These are phyloP conservation scores for Yarrowia hollandica DNA, from an alignment of 805 yeast species.

Conservation along the genomic window DNA sequence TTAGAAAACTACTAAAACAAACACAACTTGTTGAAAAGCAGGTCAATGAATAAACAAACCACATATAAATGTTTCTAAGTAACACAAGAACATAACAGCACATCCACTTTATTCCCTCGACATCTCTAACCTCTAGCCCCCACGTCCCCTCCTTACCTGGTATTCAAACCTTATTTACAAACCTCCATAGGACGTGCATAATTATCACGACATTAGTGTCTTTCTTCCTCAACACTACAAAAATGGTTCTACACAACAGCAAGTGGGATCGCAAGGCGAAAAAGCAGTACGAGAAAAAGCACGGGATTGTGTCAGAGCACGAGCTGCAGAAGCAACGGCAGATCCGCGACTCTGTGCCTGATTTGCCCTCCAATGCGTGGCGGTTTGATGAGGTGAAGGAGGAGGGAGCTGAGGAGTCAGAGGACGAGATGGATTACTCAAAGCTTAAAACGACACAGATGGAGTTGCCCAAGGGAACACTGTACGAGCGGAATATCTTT, in stretches of 20 bases:
- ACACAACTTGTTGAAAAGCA: too few relatives aligned
- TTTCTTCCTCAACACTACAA: neutral
- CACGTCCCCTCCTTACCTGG: too few relatives aligned
- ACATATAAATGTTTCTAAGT: too few relatives aligned
- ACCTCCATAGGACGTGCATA: neutral
- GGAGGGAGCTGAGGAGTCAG: constrained; percentile 1
- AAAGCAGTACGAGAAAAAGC: constrained; percentile 47
- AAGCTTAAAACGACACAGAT: constrained; percentile 37
- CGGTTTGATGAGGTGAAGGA: constrained; percentile 31
- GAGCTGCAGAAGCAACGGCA: constrained; percentile 6
- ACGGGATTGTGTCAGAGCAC: constrained; percentile 40
- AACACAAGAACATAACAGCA: too few relatives aligned
- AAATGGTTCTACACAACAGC: constrained; percentile 55
- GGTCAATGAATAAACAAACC: too few relatives aligned
- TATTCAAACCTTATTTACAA: neutral
- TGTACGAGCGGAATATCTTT: constrained; percentile 7
- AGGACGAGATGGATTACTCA: neutral
- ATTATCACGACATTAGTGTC: neutral
- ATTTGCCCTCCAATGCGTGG: constrained; percentile 19
- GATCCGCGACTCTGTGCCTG: neutral
- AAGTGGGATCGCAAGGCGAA: constrained; percentile 55
- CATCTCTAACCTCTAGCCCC: too few relatives aligned
- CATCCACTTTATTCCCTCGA: too few relatives aligned
- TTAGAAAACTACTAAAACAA: too few relatives aligned
- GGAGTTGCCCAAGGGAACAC: constrained; percentile 37